Conservation (phyloP, 768 basidiomycete genomes). For the Lactifluus pinguis region DNA sequence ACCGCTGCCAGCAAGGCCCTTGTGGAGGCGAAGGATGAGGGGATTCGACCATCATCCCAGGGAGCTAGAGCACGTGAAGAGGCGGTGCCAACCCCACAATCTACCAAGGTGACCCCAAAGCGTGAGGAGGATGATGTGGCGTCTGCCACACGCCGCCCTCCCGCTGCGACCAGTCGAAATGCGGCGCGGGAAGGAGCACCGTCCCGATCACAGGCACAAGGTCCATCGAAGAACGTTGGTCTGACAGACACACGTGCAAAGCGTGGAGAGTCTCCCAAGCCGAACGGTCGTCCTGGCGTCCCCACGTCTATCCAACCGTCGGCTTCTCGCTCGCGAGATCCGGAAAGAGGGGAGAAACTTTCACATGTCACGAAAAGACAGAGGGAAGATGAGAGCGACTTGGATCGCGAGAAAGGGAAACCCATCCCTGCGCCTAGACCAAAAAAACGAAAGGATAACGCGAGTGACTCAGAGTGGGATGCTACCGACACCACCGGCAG, state of each 20-base stretch:
- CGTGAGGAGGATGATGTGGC: conserved; percentile 21
- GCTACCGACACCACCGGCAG: conserved; percentile 10
- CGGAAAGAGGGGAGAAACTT: conserved; percentile 11
- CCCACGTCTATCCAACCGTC: conserved; percentile 24
- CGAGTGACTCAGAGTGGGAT: conserved; percentile 17
- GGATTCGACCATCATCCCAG: neutral
- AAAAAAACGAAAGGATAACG: conserved; percentile 16
- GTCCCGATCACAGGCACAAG: conserved; percentile 13
- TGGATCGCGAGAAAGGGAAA: conserved; percentile 9
- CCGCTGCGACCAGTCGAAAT: conserved; percentile 20
- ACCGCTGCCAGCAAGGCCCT: neutral
- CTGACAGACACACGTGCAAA: conserved; percentile 26
- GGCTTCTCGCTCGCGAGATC: conserved; percentile 17
- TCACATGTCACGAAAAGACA: neutral
- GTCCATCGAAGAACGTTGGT: conserved; percentile 22
- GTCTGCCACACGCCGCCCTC: conserved; percentile 11
- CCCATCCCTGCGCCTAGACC: neutral
- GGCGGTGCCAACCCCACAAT: neutral
- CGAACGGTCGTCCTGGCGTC: conserved; percentile 29
- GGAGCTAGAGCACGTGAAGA: conserved; percentile 5
- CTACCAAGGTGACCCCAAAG: conserved; percentile 2
- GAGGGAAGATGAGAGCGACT: conserved; percentile 9
- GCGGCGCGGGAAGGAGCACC: conserved; percentile 1
- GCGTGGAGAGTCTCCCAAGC: conserved; percentile 24
- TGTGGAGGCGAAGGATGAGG: conserved; percentile 10